Conservation (phyloP, 108 stramenopile genomes). For the Aurantiochytrium sp. region DNA sequence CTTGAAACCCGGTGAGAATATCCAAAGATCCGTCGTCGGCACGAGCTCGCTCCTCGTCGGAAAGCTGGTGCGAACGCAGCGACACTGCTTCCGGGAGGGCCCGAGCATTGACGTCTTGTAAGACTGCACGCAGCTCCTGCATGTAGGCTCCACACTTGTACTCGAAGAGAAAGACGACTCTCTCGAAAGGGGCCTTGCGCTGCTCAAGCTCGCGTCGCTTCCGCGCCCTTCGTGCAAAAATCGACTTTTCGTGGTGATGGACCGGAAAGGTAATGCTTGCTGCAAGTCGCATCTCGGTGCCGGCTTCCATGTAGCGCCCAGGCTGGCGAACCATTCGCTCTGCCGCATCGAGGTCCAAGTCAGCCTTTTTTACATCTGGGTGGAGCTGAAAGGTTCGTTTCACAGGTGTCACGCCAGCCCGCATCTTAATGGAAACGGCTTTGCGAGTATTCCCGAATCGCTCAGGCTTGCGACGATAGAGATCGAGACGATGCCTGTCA, state of each 20-base stretch:
- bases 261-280: background rate
- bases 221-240: background rate
- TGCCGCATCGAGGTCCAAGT: background rate
- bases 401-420: background rate
- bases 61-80: background rate
- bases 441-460: background rate
- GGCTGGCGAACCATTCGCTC: background rate
- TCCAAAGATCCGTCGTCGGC: background rate
- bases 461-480: background rate
- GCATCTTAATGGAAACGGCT: background rate
- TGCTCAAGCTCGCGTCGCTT: background rate
- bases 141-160: background rate
- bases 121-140: background rate
- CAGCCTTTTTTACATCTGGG: background rate
- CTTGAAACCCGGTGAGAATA: constrained; percentile 9
- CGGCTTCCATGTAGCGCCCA: background rate
- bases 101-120: background rate
- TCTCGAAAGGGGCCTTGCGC: background rate
- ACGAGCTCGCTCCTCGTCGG: background rate
- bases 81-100: background rate
- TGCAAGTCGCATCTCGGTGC: background rate
- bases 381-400: background rate
- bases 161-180: background rate
- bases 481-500: background rate
- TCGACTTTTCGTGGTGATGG: background rate